Percentiles rank a stretch among this genome's conserved stretches.
Conservation (phyloP, 2,329 filamentous ascomycete species). For the Orbilia blumenaviensis region DNA sequence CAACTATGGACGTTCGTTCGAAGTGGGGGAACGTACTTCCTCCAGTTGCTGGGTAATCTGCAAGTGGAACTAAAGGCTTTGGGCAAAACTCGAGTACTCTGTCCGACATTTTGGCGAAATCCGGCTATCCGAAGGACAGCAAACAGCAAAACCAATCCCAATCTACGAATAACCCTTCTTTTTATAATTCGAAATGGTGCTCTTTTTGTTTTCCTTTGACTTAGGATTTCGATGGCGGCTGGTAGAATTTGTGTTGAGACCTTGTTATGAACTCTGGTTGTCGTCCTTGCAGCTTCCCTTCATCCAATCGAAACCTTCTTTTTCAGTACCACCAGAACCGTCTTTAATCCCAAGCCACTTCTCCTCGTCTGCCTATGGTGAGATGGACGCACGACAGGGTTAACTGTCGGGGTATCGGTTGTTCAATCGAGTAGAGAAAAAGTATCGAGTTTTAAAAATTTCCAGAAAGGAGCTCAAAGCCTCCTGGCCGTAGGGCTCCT, state of each 20-base stretch:
- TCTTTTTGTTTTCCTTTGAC: no score
- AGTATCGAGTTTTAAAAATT: constrained; percentile 21
- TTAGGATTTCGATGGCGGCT: constrained; percentile 7
- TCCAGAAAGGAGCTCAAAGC: constrained; percentile 8
- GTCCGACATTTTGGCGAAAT: constrained; percentile 16
- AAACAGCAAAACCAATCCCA: background rate
- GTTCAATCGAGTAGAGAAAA: constrained; percentile 39
- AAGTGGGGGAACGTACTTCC: constrained; percentile 71
- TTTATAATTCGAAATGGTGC: constrained; percentile 22
- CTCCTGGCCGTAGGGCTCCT: constrained; percentile 27
- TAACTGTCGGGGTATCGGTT: constrained; percentile 32
- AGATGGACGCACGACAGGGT: constrained; percentile 22
- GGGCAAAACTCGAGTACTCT: constrained; percentile 65
- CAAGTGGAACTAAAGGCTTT: constrained; percentile 73
- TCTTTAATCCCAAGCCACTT: constrained; percentile 27
- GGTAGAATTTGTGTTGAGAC: constrained; percentile 27
- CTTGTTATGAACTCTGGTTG: constrained; percentile 1
- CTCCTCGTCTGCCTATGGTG: constrained; percentile 38
- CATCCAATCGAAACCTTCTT: constrained; percentile 25
- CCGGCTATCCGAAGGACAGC: constrained; percentile 25
- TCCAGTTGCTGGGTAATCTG: constrained; percentile 68
- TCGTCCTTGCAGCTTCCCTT: constrained; percentile 19
- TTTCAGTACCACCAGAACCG: constrained; percentile 17
- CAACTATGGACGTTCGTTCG: background rate
- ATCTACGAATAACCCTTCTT: background rate